Base-by-base conservation (phyloP, 495 filamentous ascomycete species). In the Rusavskia elegans region DNA sequence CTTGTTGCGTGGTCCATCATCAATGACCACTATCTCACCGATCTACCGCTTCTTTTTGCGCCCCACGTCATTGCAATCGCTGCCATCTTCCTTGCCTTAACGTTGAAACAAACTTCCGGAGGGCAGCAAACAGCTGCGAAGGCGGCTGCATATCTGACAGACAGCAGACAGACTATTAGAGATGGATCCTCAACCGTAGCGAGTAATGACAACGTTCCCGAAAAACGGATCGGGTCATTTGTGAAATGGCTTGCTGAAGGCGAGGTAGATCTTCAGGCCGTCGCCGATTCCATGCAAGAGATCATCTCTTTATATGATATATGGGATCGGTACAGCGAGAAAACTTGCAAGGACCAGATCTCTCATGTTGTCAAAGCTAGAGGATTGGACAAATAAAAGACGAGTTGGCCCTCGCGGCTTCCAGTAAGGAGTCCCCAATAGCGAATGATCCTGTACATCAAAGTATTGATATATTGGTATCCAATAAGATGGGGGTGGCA, bases 1-100 rank as follows among this genome's bases (percentile, higher is more conserved):
- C 73, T 75, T 42, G 76, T 90, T 16, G 84, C 89, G 38, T 86
- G 84, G 78, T 85, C 80, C 5, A 79, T 96, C 55, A 86, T 98
- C 69, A 97, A 97, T 67, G 92, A 98, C 64, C 86, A 89, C 59
- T 97, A 92, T 65, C 78, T 95, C 65, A 97, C 92, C 6, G 93
- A 97, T 62, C 72, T 97, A 25, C 87, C 92, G 5, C 71, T 98
- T 25, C 70, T 95, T 10, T 83, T 89, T 63, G 76, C 92, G 19
- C 92, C 92, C 40, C 92, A 97, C 63, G 73, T 89, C 44, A 85
- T 97, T 57, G 89, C 89, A 7, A 74, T 96, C 35, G 92, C 89
- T 55, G 87, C 93, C 27, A 87, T 96, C 44, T 76, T 96, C 55
- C 71, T 97, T 14, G 80, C 88, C 9, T 75, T 96, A 27, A 83